Percentiles rank a stretch among this genome's conserved stretches.
Conservation (phyloP, 495 filamentous ascomycete species). For the Umbilicaria muhlenbergii region DNA sequence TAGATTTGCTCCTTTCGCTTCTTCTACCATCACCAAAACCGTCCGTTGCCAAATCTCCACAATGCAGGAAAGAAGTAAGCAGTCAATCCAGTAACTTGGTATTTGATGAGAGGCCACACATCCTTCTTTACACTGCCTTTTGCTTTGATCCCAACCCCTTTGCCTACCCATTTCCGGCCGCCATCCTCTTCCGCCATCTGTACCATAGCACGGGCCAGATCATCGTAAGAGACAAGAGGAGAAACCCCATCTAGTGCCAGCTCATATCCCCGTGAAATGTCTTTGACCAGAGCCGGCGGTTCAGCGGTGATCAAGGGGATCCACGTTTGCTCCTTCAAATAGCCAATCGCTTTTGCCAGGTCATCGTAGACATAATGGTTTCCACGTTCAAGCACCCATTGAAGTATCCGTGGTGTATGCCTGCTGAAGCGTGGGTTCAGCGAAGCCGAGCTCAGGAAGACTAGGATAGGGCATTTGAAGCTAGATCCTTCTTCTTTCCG, state of each 20-base stretch:
- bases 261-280: not conserved
- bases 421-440: not conserved
- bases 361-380: not conserved
- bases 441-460: not conserved
- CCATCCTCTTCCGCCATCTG: constrained; percentile 2
- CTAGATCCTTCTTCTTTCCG: not conserved
- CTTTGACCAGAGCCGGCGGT: not conserved
- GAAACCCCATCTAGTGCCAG: not conserved
- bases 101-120: not conserved
- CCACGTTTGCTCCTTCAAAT: not conserved
- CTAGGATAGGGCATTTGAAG: not conserved
- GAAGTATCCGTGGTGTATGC: not conserved
- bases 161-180: constrained; percentile 1
- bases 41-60: too few relatives aligned
- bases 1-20: too few relatives aligned
- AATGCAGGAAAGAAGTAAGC: too few relatives aligned
- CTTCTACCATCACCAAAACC: too few relatives aligned
- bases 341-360: not conserved
- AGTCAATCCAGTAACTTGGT: not conserved
- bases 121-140: not conserved
- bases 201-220: constrained; percentile 2
- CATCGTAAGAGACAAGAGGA: not conserved
- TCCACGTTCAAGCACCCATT: not conserved
- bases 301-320: constrained; percentile 1
- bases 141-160: constrained; percentile 1